Conservation (phyloP, 208 protist genomes). For the Entamoeba invadens region DNA sequence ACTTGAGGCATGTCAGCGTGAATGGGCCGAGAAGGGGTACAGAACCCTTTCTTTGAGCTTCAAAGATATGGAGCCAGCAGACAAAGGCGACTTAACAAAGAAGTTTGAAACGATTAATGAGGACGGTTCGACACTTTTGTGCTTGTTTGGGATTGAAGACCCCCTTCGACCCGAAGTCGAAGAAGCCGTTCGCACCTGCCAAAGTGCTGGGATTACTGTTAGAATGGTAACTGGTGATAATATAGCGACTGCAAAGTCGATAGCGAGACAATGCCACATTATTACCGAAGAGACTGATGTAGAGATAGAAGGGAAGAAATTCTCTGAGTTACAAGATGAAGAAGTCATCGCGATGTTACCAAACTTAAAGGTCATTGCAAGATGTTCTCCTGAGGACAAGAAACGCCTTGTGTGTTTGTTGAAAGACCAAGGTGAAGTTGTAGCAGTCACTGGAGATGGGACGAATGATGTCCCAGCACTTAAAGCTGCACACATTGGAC, state of each 20-base stretch:
- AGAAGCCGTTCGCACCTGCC: conserved; percentile 40
- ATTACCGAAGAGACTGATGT: conserved; percentile 43
- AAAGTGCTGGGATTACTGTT: conserved; percentile 60
- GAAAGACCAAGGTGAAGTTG: background rate
- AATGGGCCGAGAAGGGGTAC: background rate
- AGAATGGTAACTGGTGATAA: conserved; percentile 70
- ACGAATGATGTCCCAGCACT: conserved; percentile 82
- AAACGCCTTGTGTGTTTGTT: background rate
- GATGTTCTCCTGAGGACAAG: background rate
- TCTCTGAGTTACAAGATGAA: conserved; percentile 38
- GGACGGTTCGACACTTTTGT: background rate
- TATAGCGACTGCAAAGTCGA: conserved; percentile 50
- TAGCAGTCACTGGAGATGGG: conserved; percentile 4
- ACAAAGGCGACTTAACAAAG: background rate
- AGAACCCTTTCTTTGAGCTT: conserved; percentile 13
- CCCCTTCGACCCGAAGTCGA: background rate
- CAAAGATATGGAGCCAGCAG: background rate
- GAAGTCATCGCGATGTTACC: conserved; percentile 19
- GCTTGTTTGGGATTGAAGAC: conserved; percentile 2
- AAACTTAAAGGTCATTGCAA: background rate
- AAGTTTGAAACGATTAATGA: background rate
- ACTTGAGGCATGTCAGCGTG: background rate
- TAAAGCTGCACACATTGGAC: conserved; percentile 77
- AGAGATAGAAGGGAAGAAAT: conserved; percentile 6
- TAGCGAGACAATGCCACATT: conserved; percentile 51